phyloP scores from a whole-genome alignment of 1,139 yeast genomes.

The Geotrichum klebahnii region DNA sequence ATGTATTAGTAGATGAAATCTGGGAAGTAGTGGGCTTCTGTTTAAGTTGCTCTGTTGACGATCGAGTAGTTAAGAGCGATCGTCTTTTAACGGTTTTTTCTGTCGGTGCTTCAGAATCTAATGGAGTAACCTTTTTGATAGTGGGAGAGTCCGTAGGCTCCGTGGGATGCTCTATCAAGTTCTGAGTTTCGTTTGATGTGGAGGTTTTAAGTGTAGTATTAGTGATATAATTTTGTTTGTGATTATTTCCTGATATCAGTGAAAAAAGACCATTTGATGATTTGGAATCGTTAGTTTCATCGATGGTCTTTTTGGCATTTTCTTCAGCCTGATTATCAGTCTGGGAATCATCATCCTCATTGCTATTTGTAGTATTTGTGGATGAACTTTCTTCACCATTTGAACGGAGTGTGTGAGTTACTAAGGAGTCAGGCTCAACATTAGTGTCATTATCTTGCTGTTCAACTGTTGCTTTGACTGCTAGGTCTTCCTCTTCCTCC shows the following conservation, averaged over 20 bases:
- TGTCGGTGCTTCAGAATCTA: conserved; percentile 12
- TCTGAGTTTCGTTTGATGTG: conserved; percentile 13
- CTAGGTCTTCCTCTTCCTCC: conserved; percentile 15
- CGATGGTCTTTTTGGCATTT: not conserved
- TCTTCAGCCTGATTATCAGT: no score
- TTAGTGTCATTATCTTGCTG: conserved; percentile 21
- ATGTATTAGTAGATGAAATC: no score
- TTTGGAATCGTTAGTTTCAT: conserved; percentile 2
- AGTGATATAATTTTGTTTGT: no score
- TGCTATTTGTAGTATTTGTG: no score
- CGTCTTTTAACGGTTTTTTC: conserved; percentile 27
- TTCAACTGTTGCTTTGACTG: not conserved
- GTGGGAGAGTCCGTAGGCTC: conserved; percentile 5
- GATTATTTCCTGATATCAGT: conserved; percentile 8
- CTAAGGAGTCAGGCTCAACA: no score
- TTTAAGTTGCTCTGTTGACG: conserved; percentile 32
- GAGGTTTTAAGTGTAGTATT: no score
- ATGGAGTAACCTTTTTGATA: conserved; percentile 7
- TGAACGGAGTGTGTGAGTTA: no score
- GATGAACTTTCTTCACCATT: no score
- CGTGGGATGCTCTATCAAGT: conserved; percentile 8
- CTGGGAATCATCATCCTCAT: no score
- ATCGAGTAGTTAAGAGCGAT: conserved; percentile 33
- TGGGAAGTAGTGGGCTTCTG: not conserved
- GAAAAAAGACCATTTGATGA: conserved; percentile 11